phyloP scores from a whole-genome alignment of 73 alveolate genomes.

The Paramecium sonneborni region DNA sequence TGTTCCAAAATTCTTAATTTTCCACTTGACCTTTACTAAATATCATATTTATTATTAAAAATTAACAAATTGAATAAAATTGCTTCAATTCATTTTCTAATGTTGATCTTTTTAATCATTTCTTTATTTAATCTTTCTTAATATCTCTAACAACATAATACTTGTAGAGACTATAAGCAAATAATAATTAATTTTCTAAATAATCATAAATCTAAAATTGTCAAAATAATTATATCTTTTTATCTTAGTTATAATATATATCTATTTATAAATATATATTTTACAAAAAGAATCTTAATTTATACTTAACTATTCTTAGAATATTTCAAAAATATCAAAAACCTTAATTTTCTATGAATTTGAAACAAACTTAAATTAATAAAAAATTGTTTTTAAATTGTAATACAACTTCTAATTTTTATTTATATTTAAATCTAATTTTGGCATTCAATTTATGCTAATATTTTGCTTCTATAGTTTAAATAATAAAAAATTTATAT shows the following conservation, averaged over 20 bases:
- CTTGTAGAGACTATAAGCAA: not conserved
- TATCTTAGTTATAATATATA: no score
- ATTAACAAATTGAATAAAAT: conserved; percentile 17
- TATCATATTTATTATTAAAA: conserved; percentile 19
- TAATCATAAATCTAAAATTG: not conserved
- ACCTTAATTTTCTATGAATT: no score
- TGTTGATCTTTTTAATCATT: not conserved
- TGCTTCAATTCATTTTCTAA: not conserved
- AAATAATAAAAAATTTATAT: not conserved
- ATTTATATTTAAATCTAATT: not conserved
- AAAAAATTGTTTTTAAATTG: no score
- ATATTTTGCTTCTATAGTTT: not conserved
- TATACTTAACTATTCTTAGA: no score
- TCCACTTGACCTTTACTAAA: not conserved
- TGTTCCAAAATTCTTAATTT: conserved; percentile 32
- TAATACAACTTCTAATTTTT: no score
- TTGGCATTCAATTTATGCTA: not conserved
- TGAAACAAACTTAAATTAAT: no score
- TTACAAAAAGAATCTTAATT: not conserved
- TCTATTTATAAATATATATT: not conserved
- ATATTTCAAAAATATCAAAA: no score
- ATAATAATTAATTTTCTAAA: not conserved
- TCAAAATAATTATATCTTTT: no score
- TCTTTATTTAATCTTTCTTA: not conserved
- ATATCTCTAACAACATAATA: not conserved